Base-by-base conservation (phyloP, 495 filamentous ascomycete genomes). In the Xylaria bambusicola region DNA sequence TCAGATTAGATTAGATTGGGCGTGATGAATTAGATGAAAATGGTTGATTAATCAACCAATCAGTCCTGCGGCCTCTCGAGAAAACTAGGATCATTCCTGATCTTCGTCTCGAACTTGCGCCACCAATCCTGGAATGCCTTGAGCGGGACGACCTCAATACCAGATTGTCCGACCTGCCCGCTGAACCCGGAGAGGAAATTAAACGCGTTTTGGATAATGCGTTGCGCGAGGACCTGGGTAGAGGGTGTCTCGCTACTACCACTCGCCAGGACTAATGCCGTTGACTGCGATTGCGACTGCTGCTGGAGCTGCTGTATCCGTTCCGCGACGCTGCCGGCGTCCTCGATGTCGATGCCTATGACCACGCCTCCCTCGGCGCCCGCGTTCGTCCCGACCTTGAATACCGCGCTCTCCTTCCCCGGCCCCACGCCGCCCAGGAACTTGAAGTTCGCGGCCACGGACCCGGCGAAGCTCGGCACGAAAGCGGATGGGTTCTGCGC, bases 121-220 rank as follows among this genome's bases (percentile, higher is more conserved):
- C 94, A 99, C 94, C 95, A 99, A 53, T 97, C 92, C 70, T 89
- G 86, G 73, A 99, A 98, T 12, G 87, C 88, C 75, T 87, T 90
- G 54, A 99, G 69, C 33, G 95, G 91, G 21, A 99, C 89, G 12
- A 95, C 86, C 69, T 97, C 93, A 49, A 88, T 82, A 10, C 84
- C 89, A 8, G 68, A 73, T 8, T 62, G 64, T 15, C 75, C 75
- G 0, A 73, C 72, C 66, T 71, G 74, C 46, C 79, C 80, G 44
- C 88, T 88, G 80, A 96, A 98, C 65, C 92, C 89, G 21, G 93
- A 86, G 44, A 99, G 77, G 71, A 96, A 98, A 73, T 98, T 97
- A 66, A 97, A 99, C n/a, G 92, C 93, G 71, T 96, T 96, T 62
- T 87, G 86, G 62, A 98, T 97, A 58, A 99, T 97, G 57, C 91